Evolutionary conservation across 768 basidiomycete species (phyloP), one percentile per base, ranked within the genome.

Genomic region (Neoboletus brunneissimus): DNA sequence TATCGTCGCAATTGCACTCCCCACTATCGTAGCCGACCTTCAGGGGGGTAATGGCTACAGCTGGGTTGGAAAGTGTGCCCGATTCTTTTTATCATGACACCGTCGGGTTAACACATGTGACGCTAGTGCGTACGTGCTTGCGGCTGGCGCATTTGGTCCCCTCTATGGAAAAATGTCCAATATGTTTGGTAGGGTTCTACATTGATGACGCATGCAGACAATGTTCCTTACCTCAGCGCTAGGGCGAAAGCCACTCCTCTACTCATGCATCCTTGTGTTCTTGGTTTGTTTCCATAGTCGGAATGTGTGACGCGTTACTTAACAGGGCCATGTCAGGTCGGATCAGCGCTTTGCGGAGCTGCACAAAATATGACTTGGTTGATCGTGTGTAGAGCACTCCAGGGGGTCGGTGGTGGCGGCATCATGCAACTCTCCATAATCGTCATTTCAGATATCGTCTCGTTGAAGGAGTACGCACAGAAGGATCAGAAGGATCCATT

Each of bases 321-420:
- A 56, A 46, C 1, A 41, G 16, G 20, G 12, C 20, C 25, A 16
- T 18, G 7, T 18, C 62, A 88, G 87, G 68, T 89, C 58, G 89
- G 88, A 29, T 90, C 88, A 7, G 89, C 88, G 4, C 72, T 93
- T 42, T 91, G 89, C 64, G 91, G 90, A 12, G 85, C 88, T 1
- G 89, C 91, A 0, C 86, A 93, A 64, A 83, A 55, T 53, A 86
- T 92, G 81, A 79, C 75, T 4, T 89, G 88, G 91, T 72, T 94
- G 10, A 83, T 91, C 37, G 76, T 88, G 0, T 82, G 81, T 45
- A 82, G 91, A 59, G 91, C 88, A 2, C 75, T 93, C 2, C 91
- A 93, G 69, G 91, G 91, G 11, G 82, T 92, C 29, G 91, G 91
- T 16, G 89, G 88, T 15, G 89, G 88, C 7, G 89, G 88, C 1